Conservation (phyloP, 2,329 filamentous ascomycete species). For the Fusarium paranaense region DNA sequence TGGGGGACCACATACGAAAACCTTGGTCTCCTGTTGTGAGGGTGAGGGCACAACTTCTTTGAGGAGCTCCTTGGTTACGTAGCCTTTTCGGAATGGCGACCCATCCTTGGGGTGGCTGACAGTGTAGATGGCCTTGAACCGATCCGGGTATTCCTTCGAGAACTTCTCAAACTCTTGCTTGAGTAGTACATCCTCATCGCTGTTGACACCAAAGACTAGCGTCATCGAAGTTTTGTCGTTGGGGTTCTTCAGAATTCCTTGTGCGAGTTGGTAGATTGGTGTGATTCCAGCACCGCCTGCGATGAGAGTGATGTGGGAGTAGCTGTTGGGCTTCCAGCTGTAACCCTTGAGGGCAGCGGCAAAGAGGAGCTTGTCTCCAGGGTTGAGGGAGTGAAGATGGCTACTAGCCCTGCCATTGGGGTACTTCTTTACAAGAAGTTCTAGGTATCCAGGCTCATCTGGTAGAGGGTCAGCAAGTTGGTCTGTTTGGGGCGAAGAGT, state of each 20-base stretch:
- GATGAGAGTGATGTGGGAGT: constrained; percentile 69
- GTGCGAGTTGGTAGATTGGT: constrained; percentile 73
- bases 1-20: constrained; percentile 77
- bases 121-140: constrained; percentile 69
- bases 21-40: constrained; percentile 58
- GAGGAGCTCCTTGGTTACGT: constrained; percentile 68
- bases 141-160: constrained; percentile 62
- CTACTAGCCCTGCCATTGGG: constrained; percentile 72
- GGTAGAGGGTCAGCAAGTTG: neutral
- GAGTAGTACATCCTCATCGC: constrained; percentile 69
- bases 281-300: constrained; percentile 81
- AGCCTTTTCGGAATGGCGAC: constrained; percentile 62
- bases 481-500: no score
- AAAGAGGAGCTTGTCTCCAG: constrained; percentile 72
- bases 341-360: constrained; percentile 65
- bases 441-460: constrained; percentile 68
- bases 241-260: constrained; percentile 71
- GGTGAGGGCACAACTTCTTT: constrained; percentile 57
- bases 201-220: constrained; percentile 75
- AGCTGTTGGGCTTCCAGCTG: constrained; percentile 64
- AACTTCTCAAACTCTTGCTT: constrained; percentile 67
- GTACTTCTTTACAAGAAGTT: constrained; percentile 76
- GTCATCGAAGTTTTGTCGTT: constrained; percentile 72
- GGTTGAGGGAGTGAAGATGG: constrained; percentile 73
- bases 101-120: constrained; percentile 61